phyloP scores from a whole-genome alignment of 441 rosid species.

The Sinapis alba region DNA sequence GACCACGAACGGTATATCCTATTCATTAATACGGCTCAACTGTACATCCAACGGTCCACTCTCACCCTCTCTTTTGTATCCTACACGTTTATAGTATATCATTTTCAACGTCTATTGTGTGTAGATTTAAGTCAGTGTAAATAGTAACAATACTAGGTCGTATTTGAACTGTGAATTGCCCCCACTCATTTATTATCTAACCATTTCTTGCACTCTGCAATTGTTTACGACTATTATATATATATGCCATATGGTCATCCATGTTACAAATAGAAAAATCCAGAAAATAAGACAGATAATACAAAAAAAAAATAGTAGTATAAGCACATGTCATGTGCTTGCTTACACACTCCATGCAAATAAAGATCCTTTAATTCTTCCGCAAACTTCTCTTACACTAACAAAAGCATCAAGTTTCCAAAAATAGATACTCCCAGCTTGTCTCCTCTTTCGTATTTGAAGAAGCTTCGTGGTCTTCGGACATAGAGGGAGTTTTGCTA shows the following conservation, averaged over 20 bases:
- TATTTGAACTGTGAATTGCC: slow-evolving; percentile 7
- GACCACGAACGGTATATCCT: slow-evolving; percentile 27
- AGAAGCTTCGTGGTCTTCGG: slow-evolving; percentile 37
- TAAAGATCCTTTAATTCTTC: slow-evolving; percentile 43
- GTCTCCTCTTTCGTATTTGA: slow-evolving; percentile 26
- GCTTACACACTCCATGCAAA: slow-evolving; percentile 26
- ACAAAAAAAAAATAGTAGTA: not conserved
- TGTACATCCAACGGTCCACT: slow-evolving; percentile 33
- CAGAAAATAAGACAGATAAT: not conserved
- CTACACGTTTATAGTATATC: slow-evolving; percentile 18
- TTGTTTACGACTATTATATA: not conserved
- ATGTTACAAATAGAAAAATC: slow-evolving; percentile 26
- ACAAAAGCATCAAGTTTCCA: slow-evolving; percentile 30
- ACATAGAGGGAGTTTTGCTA: slow-evolving; percentile 22
- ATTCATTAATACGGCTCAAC: slow-evolving; percentile 30
- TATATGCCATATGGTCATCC: slow-evolving; percentile 19
- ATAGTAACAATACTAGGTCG: not conserved
- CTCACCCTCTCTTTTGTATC: not conserved
- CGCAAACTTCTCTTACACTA: slow-evolving; percentile 40
- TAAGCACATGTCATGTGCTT: slow-evolving; percentile 40
- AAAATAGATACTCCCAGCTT: slow-evolving; percentile 31
- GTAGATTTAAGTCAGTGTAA: not conserved
- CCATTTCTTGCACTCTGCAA: slow-evolving; percentile 22
- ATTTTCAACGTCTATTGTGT: not conserved
- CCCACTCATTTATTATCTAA: slow-evolving; percentile 35